phyloP scores from a whole-genome alignment of 129 eudicot genomes.

The Ambrosia artemisiifolia region DNA sequence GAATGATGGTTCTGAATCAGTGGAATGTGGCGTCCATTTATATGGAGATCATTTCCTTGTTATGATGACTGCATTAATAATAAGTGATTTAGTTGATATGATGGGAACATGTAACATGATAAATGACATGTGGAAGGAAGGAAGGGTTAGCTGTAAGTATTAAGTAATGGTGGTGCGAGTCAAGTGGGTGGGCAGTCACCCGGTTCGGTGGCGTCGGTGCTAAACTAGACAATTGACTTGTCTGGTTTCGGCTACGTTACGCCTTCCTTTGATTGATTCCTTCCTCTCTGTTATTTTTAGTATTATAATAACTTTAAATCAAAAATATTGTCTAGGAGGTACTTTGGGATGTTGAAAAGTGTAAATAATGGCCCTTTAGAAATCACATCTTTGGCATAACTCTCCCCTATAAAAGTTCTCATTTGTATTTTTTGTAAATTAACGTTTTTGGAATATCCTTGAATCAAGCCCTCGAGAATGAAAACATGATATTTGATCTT shows the following conservation, averaged over 20 bases:
- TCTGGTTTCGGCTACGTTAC: constrained; percentile 35
- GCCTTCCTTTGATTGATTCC: constrained; percentile 28
- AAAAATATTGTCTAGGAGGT: not conserved
- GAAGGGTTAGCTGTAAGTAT: constrained; percentile 4
- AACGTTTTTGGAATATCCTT: too few relatives aligned
- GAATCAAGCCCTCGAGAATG: too few relatives aligned
- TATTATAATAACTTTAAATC: constrained; percentile 3
- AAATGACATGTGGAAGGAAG: not conserved
- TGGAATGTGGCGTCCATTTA: not conserved
- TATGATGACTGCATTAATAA: not conserved
- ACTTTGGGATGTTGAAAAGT: not conserved
- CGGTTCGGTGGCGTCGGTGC: constrained; percentile 37
- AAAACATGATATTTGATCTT: too few relatives aligned
- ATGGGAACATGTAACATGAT: constrained; percentile 11
- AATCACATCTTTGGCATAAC: not conserved
- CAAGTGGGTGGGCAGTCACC: constrained; percentile 28
- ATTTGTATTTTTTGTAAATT: too few relatives aligned
- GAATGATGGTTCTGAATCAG: constrained; percentile 3
- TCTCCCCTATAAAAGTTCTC: too few relatives aligned
- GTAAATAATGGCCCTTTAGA: constrained; percentile 1
- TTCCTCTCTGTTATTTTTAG: not conserved
- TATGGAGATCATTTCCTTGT: constrained; percentile 5
- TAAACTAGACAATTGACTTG: constrained; percentile 32
- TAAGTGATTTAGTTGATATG: not conserved
- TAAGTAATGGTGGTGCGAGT: constrained; percentile 1